Base-by-base conservation (phyloP, 495 filamentous ascomycete species). In the Tuber aestivum region DNA sequence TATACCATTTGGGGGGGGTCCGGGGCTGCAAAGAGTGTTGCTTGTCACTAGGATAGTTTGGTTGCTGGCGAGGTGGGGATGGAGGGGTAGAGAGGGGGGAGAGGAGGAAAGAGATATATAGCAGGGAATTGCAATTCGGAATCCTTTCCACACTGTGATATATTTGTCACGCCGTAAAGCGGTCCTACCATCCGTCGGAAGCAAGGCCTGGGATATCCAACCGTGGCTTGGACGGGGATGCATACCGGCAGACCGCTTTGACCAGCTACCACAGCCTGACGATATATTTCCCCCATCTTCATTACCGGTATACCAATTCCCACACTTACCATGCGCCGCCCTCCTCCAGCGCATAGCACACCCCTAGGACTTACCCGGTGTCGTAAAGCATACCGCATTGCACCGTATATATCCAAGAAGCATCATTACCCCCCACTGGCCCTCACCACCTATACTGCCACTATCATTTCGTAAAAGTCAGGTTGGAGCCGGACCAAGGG, bases 1-100 rank as follows among this genome's bases (percentile, higher is more conserved):
- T 97, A 97, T 83, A 82, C 97, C 40, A 79, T 91, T 61, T 99
- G 97, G 85, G 92, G 92, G 7, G 82, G 75, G 20, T 79, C 81
- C 68, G 90, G 90, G 21, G 87, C 89, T 65, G 87, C 88, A 42
- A 98, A 97, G 88, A 90, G 92, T 61, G 92, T 93, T 72, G 94
- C 95, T 70, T 99, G 95, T 84, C 95, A 99, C 86, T 98, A 82
- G 79, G 77, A 71, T 40, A 56, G 42, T 20, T 18, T 75, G 76
- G 35, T n/a, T 42, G 21, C 10, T 10, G n/a, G n/a, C n/a, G 50
- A 27, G 50, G 10, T 61, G n/a, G 21, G 45, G 21, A 3, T 61
- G 10, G 50, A 61, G 14, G 9, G 50, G 50, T 14, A 61, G n/a
- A 61, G n/a, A 23, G 45, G n/a, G 23, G 27, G 23, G n/a, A 5